phyloP scores from a whole-genome alignment of 73 alveolate genomes.

The Effrenium voratum region DNA sequence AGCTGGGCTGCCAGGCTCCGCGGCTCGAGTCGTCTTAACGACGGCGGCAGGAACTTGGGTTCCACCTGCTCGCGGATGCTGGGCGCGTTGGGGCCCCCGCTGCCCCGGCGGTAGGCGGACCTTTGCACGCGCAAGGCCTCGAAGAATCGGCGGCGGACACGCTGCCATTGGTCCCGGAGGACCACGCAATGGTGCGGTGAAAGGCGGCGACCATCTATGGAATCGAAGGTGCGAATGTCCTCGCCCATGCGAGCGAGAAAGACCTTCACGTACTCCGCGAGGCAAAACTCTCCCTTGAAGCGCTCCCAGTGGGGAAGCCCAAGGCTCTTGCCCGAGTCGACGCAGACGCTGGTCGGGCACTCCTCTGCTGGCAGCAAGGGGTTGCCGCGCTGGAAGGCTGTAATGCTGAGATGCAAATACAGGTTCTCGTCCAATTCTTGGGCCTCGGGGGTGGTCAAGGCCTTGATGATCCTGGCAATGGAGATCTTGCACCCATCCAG shows the following conservation, averaged over 20 bases:
- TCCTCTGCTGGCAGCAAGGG: no score
- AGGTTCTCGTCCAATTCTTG: no score
- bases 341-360: no score
- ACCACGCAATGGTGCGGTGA: constrained; percentile 56
- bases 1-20: no score
- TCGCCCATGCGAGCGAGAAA: constrained; percentile 45
- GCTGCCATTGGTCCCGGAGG: constrained; percentile 12
- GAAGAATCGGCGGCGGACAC: neutral
- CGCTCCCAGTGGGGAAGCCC: constrained; percentile 37
- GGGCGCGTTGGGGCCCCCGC: constrained; percentile 73
- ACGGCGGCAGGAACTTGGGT: neutral
- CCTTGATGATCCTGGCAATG: no score
- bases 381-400: no score
- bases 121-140: constrained; percentile 68
- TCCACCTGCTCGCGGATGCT: neutral
- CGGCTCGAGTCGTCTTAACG: no score
- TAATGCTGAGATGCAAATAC: no score
- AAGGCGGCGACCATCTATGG: constrained; percentile 33
- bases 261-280: constrained; percentile 32
- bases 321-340: constrained; percentile 29
- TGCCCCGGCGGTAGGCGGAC: constrained; percentile 80
- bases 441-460: no score
- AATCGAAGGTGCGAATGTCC: neutral
- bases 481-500: no score
- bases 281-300: neutral